phyloP scores from a whole-genome alignment of 2,329 filamentous ascomycete species.

The Botrytis fragariae region DNA sequence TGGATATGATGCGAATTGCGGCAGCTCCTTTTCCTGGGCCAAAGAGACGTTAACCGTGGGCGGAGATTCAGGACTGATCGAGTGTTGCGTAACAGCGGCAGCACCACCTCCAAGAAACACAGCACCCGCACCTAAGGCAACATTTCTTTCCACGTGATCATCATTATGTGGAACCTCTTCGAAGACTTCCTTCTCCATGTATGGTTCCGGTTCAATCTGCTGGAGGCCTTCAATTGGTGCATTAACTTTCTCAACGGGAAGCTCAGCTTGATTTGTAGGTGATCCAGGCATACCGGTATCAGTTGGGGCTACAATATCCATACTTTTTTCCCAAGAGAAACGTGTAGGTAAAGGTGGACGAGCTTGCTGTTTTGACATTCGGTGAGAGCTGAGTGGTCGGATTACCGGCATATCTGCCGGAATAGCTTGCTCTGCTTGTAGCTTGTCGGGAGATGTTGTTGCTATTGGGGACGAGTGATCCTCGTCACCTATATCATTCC shows the following conservation, averaged over 20 bases:
- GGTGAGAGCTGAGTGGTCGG: constrained; percentile 31
- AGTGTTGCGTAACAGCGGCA: constrained; percentile 5
- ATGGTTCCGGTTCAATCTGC: neutral
- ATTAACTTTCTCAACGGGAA: neutral
- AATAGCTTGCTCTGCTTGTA: constrained; percentile 26
- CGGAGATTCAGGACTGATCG: neutral
- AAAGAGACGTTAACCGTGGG: constrained; percentile 40
- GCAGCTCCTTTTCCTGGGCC: constrained; percentile 46
- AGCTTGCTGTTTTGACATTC: constrained; percentile 23
- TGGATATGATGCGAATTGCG: constrained; percentile 35
- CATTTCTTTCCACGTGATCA: constrained; percentile 24
- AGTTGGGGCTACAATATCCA: constrained; percentile 25
- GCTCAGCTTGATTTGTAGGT: neutral
- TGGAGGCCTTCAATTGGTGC: neutral
- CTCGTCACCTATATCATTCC: constrained; percentile 50
- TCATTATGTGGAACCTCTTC: constrained; percentile 10
- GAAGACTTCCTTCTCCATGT: constrained; percentile 15
- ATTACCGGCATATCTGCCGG: constrained; percentile 28
- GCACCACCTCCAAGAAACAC: constrained; percentile 21
- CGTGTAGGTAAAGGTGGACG: constrained; percentile 27
- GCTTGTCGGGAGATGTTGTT: neutral
- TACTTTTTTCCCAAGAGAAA: constrained; percentile 36
- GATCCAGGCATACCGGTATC: neutral
- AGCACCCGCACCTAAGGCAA: constrained; percentile 24
- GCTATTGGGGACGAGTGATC: constrained; percentile 13